A percentile compares a stretch with the other conserved stretches of the same genome.
These are phyloP conservation scores for Bombardia bombarda DNA, from an alignment of 495 filamentous ascomycete species.

Conservation along the genomic window DNA sequence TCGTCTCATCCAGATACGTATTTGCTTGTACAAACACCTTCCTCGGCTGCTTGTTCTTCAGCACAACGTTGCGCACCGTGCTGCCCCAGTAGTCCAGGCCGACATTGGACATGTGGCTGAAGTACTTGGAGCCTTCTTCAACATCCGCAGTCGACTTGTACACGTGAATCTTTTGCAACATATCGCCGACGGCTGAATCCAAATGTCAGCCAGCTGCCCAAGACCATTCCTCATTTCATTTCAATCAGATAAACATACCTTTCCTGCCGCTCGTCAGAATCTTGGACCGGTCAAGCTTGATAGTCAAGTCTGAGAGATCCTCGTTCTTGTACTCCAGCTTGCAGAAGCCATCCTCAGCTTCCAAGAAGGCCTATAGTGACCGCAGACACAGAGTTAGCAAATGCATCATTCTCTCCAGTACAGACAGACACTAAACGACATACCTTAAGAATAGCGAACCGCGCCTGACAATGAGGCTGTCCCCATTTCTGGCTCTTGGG, in stretches of 20 bases:
- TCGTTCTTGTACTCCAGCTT: slow-evolving; percentile 63
- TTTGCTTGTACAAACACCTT: slow-evolving; percentile 97
- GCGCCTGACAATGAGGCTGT: slow-evolving; percentile 89
- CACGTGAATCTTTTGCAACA: slow-evolving; percentile 84
- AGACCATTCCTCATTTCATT: no score
- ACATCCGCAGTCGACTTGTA: slow-evolving; percentile 89
- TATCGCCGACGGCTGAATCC: slow-evolving; percentile 81
- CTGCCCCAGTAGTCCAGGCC: slow-evolving; percentile 70
- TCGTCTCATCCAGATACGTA: slow-evolving; percentile 58
- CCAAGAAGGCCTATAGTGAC: slow-evolving; percentile 78
- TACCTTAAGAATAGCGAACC: slow-evolving; percentile 72
- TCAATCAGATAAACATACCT: slow-evolving; percentile 22
- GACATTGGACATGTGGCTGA: slow-evolving; percentile 74
- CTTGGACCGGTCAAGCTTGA: slow-evolving; percentile 74
- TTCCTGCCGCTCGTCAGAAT: slow-evolving; percentile 56
- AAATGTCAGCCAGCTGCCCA: no score
- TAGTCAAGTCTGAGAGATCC: slow-evolving; percentile 72
- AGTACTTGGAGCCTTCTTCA: slow-evolving; percentile 64
- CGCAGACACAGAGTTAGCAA: no score
- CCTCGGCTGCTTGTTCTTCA: slow-evolving; percentile 80
- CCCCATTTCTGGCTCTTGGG: slow-evolving; percentile 86
- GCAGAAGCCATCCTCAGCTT: slow-evolving; percentile 74
- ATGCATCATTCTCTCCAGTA: no score
- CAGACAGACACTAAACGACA: no score
- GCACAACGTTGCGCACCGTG: slow-evolving; percentile 67